phyloP scores from a whole-genome alignment of 768 basidiomycete species.

The Podaxis sp. region DNA sequence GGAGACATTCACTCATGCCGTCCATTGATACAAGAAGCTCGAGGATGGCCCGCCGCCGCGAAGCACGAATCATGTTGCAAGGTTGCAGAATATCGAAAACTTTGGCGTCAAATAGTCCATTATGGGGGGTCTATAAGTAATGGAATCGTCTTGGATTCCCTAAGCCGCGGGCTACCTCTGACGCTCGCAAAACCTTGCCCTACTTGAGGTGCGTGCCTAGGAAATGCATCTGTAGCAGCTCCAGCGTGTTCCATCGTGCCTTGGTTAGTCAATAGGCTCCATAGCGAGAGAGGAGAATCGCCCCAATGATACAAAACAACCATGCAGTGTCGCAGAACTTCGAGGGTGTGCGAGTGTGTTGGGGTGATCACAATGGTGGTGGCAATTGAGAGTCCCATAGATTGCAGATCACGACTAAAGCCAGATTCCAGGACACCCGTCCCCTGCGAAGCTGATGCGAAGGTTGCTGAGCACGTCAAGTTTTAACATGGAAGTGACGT shows the following conservation, averaged over 20 bases:
- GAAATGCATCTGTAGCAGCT: neutral
- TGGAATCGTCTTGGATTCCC: conserved; percentile 6
- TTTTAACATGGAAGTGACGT: conserved; percentile 11
- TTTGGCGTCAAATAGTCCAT: conserved; percentile 2
- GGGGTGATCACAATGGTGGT: conserved; percentile 5
- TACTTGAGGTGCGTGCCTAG: neutral
- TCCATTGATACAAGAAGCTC: conserved; percentile 3
- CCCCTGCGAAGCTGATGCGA: conserved; percentile 2
- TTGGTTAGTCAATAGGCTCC: neutral
- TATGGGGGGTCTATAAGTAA: conserved; percentile 1
- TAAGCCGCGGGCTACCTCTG: conserved; percentile 9
- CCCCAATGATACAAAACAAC: neutral
- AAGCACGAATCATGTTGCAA: conserved; percentile 1
- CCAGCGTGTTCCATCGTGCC: neutral
- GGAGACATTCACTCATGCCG: neutral
- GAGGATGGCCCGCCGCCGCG: conserved; percentile 7
- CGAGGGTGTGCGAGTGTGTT: neutral
- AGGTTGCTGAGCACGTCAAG: conserved; percentile 8
- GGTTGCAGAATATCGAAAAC: neutral
- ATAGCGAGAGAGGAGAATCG: neutral
- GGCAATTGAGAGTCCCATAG: conserved; percentile 1
- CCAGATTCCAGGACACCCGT: conserved; percentile 5
- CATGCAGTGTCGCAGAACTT: neutral
- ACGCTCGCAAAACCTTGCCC: neutral
- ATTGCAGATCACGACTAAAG: conserved; percentile 10